Percentiles rank a stretch among this genome's conserved stretches.
Evolutionary conservation across 768 basidiomycete species (phyloP).

Genomic region (Bullera alba): DNA sequence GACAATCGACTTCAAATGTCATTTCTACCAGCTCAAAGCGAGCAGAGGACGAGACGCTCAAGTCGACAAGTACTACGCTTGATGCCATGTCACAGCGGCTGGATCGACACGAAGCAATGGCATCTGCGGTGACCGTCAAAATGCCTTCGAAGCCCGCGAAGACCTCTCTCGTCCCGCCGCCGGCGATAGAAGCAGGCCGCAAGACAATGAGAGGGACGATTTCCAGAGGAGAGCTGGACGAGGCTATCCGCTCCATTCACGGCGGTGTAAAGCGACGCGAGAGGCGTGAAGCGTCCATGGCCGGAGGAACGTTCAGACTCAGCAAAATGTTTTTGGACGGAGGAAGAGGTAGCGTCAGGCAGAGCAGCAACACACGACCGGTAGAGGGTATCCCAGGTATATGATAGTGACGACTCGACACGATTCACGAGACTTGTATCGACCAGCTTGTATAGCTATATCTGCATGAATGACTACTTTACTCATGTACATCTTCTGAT

Average conservation of each 20-base stretch:
- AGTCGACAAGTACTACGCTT: not conserved
- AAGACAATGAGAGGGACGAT: slow-evolving; percentile 49
- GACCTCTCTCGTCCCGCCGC: not conserved
- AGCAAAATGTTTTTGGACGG: slow-evolving; percentile 76
- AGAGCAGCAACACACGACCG: too few relatives aligned
- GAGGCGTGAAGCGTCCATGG: slow-evolving; percentile 46
- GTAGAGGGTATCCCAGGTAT: too few relatives aligned
- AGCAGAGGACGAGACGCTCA: too few relatives aligned
- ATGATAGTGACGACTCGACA: too few relatives aligned
- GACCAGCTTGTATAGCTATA: too few relatives aligned
- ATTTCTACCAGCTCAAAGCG: not conserved
- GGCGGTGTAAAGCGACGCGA: slow-evolving; percentile 16
- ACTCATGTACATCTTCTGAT: too few relatives aligned
- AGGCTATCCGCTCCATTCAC: slow-evolving; percentile 68
- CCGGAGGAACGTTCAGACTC: slow-evolving; percentile 44
- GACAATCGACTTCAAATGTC: not conserved
- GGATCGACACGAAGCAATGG: not conserved
- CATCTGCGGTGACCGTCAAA: not conserved
- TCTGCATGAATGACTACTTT: too few relatives aligned
- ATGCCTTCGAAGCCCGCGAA: not conserved
- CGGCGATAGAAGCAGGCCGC: not conserved
- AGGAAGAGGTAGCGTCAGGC: too few relatives aligned
- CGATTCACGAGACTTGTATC: too few relatives aligned
- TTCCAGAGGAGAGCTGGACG: slow-evolving; percentile 72
- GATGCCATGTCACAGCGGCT: not conserved